Conservation (phyloP, 129 eudicot genomes). For the Calendula officinalis region DNA sequence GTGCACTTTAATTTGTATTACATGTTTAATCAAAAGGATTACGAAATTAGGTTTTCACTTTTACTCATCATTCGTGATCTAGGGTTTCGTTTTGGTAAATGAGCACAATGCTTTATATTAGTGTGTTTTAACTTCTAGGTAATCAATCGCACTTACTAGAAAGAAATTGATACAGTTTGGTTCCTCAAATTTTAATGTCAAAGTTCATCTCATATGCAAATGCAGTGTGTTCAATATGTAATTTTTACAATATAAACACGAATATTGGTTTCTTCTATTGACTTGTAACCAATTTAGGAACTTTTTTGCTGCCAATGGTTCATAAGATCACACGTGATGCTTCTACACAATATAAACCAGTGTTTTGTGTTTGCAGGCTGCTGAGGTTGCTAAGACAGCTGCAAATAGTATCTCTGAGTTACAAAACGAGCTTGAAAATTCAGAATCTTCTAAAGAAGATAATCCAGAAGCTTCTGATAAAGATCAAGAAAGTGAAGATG, state of each 20-base stretch:
- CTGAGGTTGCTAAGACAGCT: constrained; percentile 79
- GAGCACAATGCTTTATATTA: background rate
- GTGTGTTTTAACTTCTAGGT: background rate
- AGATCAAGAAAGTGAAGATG: constrained; percentile 68
- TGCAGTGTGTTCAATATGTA: background rate
- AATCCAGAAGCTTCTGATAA: constrained; percentile 47
- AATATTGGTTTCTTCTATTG: background rate
- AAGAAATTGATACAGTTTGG: background rate
- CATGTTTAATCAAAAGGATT: background rate
- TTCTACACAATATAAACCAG: background rate
- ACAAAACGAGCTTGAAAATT: constrained; percentile 49
- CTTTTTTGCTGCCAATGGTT: constrained; percentile 4
- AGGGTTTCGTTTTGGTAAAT: constrained; percentile 19
- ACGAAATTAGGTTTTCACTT: constrained; percentile 14
- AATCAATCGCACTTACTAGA: background rate
- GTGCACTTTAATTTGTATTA: constrained; percentile 3
- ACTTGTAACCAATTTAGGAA: background rate
- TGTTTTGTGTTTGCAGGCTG: constrained; percentile 52
- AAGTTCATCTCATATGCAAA: background rate
- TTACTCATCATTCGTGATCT: constrained; percentile 12
- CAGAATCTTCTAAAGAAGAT: constrained; percentile 64
- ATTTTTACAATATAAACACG: background rate
- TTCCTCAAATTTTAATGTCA: background rate
- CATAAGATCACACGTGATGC: background rate
- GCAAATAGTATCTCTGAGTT: constrained; percentile 69